Conservation (phyloP, 331 rosid genomes). For the Malus hybrid region DNA sequence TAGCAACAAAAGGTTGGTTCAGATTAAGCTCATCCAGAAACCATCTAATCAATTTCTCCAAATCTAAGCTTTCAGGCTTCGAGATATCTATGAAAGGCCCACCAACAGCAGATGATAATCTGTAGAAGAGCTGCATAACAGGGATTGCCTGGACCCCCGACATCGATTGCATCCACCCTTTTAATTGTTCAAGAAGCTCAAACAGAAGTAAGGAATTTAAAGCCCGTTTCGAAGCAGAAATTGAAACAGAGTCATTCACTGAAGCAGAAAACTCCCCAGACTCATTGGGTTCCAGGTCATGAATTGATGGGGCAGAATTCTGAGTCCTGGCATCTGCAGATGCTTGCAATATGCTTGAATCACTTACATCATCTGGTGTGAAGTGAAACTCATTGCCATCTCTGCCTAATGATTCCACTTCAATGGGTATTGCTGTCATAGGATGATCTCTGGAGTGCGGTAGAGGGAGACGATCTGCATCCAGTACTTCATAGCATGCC, state of each 20-base stretch:
- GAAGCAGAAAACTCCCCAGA: constrained; percentile 85
- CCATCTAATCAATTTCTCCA: constrained; percentile 88
- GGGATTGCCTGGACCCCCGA: constrained; percentile 87
- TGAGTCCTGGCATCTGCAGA: constrained; percentile 46
- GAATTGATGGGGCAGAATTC: constrained; percentile 84
- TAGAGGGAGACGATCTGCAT: constrained; percentile 82
- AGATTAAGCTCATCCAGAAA: constrained; percentile 88
- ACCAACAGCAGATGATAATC: constrained; percentile 95
- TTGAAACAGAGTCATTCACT: constrained; percentile 73
- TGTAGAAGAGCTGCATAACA: constrained; percentile 95
- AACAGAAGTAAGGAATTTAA: constrained; percentile 83
- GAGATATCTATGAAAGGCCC: constrained; percentile 89
- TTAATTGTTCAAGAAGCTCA: constrained; percentile 86
- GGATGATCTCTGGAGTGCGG: constrained; percentile 97
- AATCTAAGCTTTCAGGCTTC: constrained; percentile 69
- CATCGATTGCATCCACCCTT: constrained; percentile 93
- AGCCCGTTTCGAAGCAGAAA: constrained; percentile 84
- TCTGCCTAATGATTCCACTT: constrained; percentile 82
- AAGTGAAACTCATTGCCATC: constrained; percentile 91
- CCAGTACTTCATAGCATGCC: constrained; percentile 88
- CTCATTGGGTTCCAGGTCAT: constrained; percentile 78
- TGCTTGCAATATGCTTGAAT: constrained; percentile 44
- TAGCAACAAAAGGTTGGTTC: constrained; percentile 61
- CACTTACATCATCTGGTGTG: constrained; percentile 64
- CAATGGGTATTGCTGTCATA: constrained; percentile 96